A percentile compares a stretch with the other conserved stretches of the same genome.
These are phyloP conservation scores for Emericellopsis atlantica DNA, from an alignment of 2,329 filamentous ascomycete species.

Conservation along the genomic window DNA sequence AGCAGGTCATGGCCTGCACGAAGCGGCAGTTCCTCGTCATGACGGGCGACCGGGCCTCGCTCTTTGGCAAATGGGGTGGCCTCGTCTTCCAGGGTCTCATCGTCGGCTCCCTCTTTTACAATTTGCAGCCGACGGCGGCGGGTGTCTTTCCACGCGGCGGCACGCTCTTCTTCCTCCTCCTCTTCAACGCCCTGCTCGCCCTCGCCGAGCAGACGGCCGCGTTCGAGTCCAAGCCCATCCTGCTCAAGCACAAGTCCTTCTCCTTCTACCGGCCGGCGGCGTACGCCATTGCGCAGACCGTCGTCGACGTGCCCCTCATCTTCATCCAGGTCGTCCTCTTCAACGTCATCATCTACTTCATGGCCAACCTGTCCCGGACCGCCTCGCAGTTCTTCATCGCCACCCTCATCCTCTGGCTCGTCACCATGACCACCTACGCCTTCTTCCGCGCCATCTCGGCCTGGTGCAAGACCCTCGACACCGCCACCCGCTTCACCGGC, in stretches of 20 bases:
- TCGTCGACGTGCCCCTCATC: conserved; percentile 49
- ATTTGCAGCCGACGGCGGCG: conserved; percentile 42
- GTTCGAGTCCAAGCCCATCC: conserved; percentile 49
- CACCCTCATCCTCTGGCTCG: conserved; percentile 46
- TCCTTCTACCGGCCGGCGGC: conserved; percentile 52
- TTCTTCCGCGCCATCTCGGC: conserved; percentile 49
- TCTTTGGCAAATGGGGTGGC: conserved; percentile 72
- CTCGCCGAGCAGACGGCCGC: conserved; percentile 59
- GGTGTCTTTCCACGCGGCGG: conserved; percentile 50
- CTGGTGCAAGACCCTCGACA: conserved; percentile 45
- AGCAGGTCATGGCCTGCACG: conserved; percentile 60
- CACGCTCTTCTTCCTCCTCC: conserved; percentile 33
- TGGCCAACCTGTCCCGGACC: conserved; percentile 56
- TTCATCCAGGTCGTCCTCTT: conserved; percentile 54
- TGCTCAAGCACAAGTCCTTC: conserved; percentile 59
- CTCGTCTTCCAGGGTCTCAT: conserved; percentile 64
- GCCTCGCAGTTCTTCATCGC: conserved; percentile 57
- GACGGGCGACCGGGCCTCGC: conserved; percentile 59
- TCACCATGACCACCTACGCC: conserved; percentile 43
- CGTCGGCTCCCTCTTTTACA: conserved; percentile 68
- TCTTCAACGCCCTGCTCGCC: conserved; percentile 54
- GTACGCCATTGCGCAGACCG: conserved; percentile 42
- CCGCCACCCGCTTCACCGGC: conserved; percentile 46
- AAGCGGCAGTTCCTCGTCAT: conserved; percentile 71
- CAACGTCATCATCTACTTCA: conserved; percentile 64